Conservation (phyloP, 2,329 filamentous ascomycete species). For the Ascosphaera acerosa region DNA sequence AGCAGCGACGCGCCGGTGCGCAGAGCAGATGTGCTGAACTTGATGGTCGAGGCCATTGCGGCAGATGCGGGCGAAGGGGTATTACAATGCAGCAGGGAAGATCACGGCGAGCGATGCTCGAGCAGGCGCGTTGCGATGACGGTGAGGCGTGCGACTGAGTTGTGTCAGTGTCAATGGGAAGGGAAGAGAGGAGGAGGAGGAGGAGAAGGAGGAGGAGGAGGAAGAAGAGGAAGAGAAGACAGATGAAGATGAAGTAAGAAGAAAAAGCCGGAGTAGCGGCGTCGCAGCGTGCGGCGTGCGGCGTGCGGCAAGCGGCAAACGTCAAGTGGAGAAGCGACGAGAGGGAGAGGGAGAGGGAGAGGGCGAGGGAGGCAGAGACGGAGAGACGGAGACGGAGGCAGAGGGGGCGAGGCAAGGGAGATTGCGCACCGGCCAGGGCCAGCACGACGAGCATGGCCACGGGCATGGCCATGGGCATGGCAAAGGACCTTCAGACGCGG, state of each 20-base stretch:
- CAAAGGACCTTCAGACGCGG: too few relatives aligned
- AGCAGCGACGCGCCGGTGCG: constrained; percentile 42
- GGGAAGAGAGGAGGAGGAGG: not conserved
- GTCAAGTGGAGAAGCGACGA: constrained; percentile 1
- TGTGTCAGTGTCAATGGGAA: not conserved
- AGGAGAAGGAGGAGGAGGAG: constrained; percentile 1
- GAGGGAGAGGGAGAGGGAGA: constrained; percentile 1
- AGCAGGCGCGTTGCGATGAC: constrained; percentile 4
- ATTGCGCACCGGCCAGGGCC: too few relatives aligned
- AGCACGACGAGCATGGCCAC: too few relatives aligned
- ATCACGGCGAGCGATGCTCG: not conserved
- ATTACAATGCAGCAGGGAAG: constrained; percentile 3
- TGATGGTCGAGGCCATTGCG: constrained; percentile 59
- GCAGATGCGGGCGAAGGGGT: constrained; percentile 3
- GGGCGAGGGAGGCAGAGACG: constrained; percentile 1
- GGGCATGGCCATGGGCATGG: too few relatives aligned
- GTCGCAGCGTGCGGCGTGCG: too few relatives aligned
- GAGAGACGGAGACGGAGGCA: too few relatives aligned
- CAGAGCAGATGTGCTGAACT: constrained; percentile 58
- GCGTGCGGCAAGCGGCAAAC: constrained; percentile 2
- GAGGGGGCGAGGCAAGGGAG: too few relatives aligned
- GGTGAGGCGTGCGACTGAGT: constrained; percentile 4
- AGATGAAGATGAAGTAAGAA: not conserved
- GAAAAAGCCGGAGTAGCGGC: too few relatives aligned
- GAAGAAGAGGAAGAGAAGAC: constrained; percentile 1